Evolutionary conservation across 2,329 filamentous ascomycete species (phyloP).

Genomic region (Diatrype stigma): DNA sequence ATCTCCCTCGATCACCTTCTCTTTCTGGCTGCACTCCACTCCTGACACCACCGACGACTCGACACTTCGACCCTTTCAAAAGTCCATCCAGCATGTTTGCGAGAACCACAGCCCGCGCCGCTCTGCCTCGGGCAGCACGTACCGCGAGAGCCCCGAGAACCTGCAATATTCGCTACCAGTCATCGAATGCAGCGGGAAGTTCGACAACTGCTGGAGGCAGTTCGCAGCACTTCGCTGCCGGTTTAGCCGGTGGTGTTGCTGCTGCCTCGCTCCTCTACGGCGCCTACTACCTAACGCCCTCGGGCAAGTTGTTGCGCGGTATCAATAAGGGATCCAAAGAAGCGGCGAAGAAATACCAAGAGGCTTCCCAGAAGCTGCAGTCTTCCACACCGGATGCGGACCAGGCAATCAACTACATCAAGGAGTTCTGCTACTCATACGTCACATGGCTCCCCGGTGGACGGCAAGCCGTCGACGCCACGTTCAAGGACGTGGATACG

Average conservation of each 20-base stretch:
- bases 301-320: slow-evolving; percentile 35
- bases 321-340: slow-evolving; percentile 47
- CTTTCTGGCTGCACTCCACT: background rate
- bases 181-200: slow-evolving; percentile 27
- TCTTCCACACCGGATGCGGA: slow-evolving; percentile 61
- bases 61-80: background rate
- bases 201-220: slow-evolving; percentile 10
- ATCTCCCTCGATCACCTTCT: too few relatives aligned
- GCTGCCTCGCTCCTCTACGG: slow-evolving; percentile 40
- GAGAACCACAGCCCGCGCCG: background rate
- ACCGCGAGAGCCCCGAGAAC: slow-evolving; percentile 7
- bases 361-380: slow-evolving; percentile 56
- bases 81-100: background rate
- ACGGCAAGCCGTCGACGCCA: slow-evolving; percentile 61
- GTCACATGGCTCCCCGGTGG: slow-evolving; percentile 69
- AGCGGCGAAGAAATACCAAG: slow-evolving; percentile 57
- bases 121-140: slow-evolving; percentile 5
- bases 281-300: slow-evolving; percentile 40
- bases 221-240: slow-evolving; percentile 36
- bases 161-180: slow-evolving; percentile 36
- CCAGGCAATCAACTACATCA: slow-evolving; percentile 62
- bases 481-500: slow-evolving; percentile 67
- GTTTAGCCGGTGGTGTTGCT: slow-evolving; percentile 40
- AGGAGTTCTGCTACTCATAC: slow-evolving; percentile 63
- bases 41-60: background rate